These are phyloP conservation scores for Phaeophleospora eucalypticola DNA, from an alignment of 2,329 filamentous ascomycete genomes.

Conservation along the genomic window DNA sequence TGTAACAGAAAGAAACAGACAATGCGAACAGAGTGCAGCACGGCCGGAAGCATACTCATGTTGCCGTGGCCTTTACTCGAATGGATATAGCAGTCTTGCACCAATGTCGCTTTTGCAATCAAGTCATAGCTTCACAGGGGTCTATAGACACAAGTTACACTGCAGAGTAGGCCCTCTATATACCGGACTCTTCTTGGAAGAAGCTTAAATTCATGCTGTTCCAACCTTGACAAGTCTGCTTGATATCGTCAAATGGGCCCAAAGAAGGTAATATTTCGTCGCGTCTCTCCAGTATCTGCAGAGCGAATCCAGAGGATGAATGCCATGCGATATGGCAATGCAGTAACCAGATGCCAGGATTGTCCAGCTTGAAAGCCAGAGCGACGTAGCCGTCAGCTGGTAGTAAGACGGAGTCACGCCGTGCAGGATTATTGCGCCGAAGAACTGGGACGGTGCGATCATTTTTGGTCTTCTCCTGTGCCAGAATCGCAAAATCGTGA, in stretches of 20 bases:
- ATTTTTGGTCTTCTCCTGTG: constrained; percentile 28
- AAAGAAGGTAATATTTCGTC: no score
- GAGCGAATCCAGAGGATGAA: constrained; percentile 35
- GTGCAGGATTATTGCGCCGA: constrained; percentile 41
- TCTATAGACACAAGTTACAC: no score
- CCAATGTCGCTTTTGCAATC: no score
- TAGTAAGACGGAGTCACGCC: constrained; percentile 49
- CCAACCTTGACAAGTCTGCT: constrained; percentile 1
- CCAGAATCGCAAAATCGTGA: constrained; percentile 35
- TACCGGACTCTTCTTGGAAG: no score
- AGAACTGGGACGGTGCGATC: constrained; percentile 26
- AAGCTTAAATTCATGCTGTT: no score
- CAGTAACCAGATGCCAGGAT: constrained; percentile 43
- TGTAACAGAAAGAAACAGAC: no score
- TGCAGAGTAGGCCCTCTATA: no score
- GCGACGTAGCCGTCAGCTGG: constrained; percentile 45
- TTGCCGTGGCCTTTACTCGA: no score
- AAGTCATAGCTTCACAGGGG: no score
- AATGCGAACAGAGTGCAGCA: no score
- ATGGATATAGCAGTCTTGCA: no score
- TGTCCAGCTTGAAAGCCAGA: constrained; percentile 50
- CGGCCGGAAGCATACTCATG: no score
- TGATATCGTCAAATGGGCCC: constrained; percentile 6
- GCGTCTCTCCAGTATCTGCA: constrained; percentile 24
- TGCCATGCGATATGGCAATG: constrained; percentile 60